These are phyloP conservation scores for Trametopsis cervina DNA, from an alignment of 768 basidiomycete genomes.

Conservation along the genomic window DNA sequence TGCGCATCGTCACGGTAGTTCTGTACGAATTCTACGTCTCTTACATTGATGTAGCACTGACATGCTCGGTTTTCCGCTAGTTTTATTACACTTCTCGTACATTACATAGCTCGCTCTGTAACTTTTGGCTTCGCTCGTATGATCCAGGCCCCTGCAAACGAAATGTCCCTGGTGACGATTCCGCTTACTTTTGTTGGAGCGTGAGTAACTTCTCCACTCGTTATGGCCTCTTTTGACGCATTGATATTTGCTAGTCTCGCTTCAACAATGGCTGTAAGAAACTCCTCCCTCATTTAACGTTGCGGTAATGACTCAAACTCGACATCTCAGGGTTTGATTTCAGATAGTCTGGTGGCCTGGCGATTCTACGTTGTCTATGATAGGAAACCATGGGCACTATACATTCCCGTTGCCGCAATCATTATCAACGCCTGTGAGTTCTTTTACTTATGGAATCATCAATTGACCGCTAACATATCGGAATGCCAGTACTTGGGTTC, in stretches of 20 bases:
- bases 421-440: slow-evolving; percentile 16
- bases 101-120: slow-evolving; percentile 18
- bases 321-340: slow-evolving; percentile 14
- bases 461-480: too few relatives aligned
- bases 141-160: slow-evolving; percentile 4
- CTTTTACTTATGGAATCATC: too few relatives aligned
- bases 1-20: slow-evolving; percentile 15
- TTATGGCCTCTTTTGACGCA: too few relatives aligned
- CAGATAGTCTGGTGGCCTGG: slow-evolving; percentile 21
- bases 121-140: slow-evolving; percentile 14
- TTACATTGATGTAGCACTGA: too few relatives aligned
- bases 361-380: slow-evolving; percentile 19
- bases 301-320: neutral
- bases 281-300: too few relatives aligned
- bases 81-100: slow-evolving; percentile 13
- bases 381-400: slow-evolving; percentile 16
- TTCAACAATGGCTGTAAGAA: too few relatives aligned
- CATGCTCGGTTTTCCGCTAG: slow-evolving; percentile 9
- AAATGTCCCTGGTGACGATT: slow-evolving; percentile 4
- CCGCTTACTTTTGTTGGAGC: neutral
- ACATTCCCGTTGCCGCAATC: slow-evolving; percentile 12
- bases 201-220: neutral
- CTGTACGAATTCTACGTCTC: slow-evolving; percentile 15
- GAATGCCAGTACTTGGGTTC: slow-evolving; percentile 18
- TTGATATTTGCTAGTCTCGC: too few relatives aligned